A percentile compares a stretch with the other conserved stretches of the same genome.
phyloP scores from a whole-genome alignment of 805 yeast genomes.

The Wickerhamiella bombiphila region DNA sequence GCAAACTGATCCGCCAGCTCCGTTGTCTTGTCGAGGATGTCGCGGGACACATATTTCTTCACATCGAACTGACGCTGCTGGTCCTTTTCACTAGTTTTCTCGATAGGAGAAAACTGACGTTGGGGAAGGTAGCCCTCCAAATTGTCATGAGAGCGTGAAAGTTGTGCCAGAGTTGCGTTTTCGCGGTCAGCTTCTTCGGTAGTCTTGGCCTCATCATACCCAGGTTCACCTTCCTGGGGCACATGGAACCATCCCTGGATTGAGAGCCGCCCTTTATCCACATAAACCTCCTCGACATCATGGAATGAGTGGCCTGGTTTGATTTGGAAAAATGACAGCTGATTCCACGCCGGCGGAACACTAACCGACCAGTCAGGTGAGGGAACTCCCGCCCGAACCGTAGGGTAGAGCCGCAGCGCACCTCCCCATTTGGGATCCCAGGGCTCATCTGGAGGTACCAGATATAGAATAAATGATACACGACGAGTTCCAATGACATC shows the following conservation, averaged over 20 bases:
- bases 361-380: slow-evolving; percentile 53
- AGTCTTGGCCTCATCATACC: slow-evolving; percentile 39
- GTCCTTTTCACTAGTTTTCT: slow-evolving; percentile 16
- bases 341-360: slow-evolving; percentile 86
- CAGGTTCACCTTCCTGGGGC: slow-evolving; percentile 86
- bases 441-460: slow-evolving; percentile 77
- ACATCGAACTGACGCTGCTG: too few species aligned
- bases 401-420: slow-evolving; percentile 70
- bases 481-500: slow-evolving; percentile 94
- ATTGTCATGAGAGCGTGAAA: slow-evolving; percentile 57
- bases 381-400: slow-evolving; percentile 82
- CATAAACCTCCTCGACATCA: slow-evolving; percentile 94
- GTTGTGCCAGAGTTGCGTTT: slow-evolving; percentile 55
- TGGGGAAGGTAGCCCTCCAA: slow-evolving; percentile 76
- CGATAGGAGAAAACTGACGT: slow-evolving; percentile 16
- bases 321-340: slow-evolving; percentile 87
- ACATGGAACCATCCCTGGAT: slow-evolving; percentile 99
- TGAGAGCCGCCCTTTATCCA: slow-evolving; percentile 76
- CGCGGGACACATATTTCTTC: slow-evolving; percentile 39
- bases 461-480: slow-evolving; percentile 78
- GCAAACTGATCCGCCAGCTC: slow-evolving; percentile 38
- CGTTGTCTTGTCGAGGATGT: slow-evolving; percentile 31
- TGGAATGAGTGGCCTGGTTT: slow-evolving; percentile 95
- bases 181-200: slow-evolving; percentile 74
- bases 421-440: slow-evolving; percentile 97